Evolutionary conservation across 1,284 basidiomycete species (phyloP).

Genomic region (Irpex rosettiformis): DNA sequence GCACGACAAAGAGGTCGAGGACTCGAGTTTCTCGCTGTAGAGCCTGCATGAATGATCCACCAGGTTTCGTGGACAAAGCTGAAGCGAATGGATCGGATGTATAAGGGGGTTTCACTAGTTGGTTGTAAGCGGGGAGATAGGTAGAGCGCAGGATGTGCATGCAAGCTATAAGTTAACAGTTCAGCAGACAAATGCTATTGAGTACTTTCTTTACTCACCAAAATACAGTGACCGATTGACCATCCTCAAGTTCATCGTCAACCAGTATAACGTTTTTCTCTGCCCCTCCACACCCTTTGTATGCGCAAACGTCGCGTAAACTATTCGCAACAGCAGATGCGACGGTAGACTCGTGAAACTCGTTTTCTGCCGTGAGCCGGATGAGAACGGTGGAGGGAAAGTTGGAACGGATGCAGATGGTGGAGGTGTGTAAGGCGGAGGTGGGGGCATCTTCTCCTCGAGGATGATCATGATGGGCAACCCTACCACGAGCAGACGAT

Average conservation of each 20-base stretch:
- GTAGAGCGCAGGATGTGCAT: conserved; percentile 77
- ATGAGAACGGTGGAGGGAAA: conserved; percentile 35
- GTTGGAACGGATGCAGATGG: neutral
- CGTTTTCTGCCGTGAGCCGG: conserved; percentile 13
- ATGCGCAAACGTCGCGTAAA: conserved; percentile 56
- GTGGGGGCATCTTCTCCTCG: conserved; percentile 49
- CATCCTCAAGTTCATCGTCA: conserved; percentile 56
- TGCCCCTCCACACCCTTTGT: conserved; percentile 45
- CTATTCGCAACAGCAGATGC: conserved; percentile 58
- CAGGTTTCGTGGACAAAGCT: conserved; percentile 8
- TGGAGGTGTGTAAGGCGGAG: conserved; percentile 40
- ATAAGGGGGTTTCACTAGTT: conserved; percentile 61
- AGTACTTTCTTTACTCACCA: conserved; percentile 49
- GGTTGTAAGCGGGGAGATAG: conserved; percentile 63
- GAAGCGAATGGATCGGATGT: conserved; percentile 65
- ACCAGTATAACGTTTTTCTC: conserved; percentile 65
- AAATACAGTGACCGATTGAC: conserved; percentile 64
- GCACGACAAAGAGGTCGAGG: conserved; percentile 73
- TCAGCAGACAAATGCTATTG: too few relatives aligned
- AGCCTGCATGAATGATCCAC: conserved; percentile 27
- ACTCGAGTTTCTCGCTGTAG: conserved; percentile 66
- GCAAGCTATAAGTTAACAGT: conserved; percentile 45
- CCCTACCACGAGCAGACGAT: neutral
- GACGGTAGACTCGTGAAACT: conserved; percentile 45
- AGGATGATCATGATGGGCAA: conserved; percentile 39